Percentiles rank a stretch among this genome's conserved stretches.
phyloP scores from a whole-genome alignment of 371 early-diverging fungal genomes.

The Actinomucor elegans region DNA sequence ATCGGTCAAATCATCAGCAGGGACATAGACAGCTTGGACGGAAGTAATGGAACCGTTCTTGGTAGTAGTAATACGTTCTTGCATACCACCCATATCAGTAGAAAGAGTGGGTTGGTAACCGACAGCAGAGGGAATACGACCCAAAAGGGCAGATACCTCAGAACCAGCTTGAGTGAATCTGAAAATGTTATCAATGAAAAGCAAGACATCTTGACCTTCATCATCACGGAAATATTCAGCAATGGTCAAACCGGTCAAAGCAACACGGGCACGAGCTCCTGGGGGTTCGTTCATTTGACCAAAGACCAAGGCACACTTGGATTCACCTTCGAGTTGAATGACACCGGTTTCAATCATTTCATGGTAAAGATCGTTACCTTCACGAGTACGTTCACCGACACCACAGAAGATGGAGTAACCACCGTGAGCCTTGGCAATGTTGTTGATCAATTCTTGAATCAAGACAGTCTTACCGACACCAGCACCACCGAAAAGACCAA shows the following conservation, averaged over 20 bases:
- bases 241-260: slow-evolving; percentile 96
- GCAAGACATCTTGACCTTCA: slow-evolving; percentile 98
- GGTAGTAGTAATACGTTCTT: slow-evolving; percentile 99
- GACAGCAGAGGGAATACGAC: slow-evolving; percentile 99
- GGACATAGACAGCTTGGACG: slow-evolving; percentile 97
- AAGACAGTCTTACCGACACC: slow-evolving; percentile 99
- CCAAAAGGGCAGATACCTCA: slow-evolving; percentile 95
- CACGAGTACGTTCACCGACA: slow-evolving; percentile 98
- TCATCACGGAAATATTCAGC: slow-evolving; percentile 99
- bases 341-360: slow-evolving; percentile 96
- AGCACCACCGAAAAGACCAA: slow-evolving; percentile 97
- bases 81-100: slow-evolving; percentile 97
- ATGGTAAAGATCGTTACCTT: slow-evolving; percentile 98
- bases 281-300: slow-evolving; percentile 99
- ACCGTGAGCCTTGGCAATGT: slow-evolving; percentile 98
- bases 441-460: slow-evolving; percentile 97
- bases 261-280: slow-evolving; percentile 99
- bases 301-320: slow-evolving; percentile 96
- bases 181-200: slow-evolving; percentile 99
- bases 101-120: slow-evolving; percentile 98
- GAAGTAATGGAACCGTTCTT: slow-evolving; percentile 99
- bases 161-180: slow-evolving; percentile 94
- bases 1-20: slow-evolving; percentile 99
- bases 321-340: slow-evolving; percentile 91
- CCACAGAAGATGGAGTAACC: slow-evolving; percentile 98